These are phyloP conservation scores for Aspergillus sp. DNA, from an alignment of 2,329 filamentous ascomycete species.

Conservation along the genomic window DNA sequence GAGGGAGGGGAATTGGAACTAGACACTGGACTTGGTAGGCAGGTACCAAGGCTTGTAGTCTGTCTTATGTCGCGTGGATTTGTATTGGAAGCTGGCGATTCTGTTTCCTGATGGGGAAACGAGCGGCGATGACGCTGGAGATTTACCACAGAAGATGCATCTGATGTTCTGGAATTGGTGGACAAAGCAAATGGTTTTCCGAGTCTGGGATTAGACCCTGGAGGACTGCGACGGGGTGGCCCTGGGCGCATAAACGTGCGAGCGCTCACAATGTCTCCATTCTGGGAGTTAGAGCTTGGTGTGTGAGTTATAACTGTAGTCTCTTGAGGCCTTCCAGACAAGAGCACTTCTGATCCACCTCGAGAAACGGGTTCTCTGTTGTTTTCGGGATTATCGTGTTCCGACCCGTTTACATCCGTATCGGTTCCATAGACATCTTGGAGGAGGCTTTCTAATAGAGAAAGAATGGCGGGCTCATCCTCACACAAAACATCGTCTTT, in stretches of 20 bases:
- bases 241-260: background rate
- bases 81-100: background rate
- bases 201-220: background rate
- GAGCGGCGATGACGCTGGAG: background rate
- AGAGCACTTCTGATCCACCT: background rate
- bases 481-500: conserved; percentile 64
- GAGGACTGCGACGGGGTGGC: background rate
- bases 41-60: background rate
- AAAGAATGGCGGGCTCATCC: conserved; percentile 45
- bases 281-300: background rate
- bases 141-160: background rate
- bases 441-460: conserved; percentile 42
- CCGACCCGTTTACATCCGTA: background rate
- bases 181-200: background rate
- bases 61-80: background rate
- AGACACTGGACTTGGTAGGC: conserved; percentile 20
- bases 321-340: background rate
- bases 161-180: background rate
- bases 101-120: background rate
- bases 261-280: background rate
- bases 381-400: background rate
- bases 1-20: conserved; percentile 10
- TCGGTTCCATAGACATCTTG: conserved; percentile 15
- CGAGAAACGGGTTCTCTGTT: background rate
- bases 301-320: background rate